Evolutionary conservation across 2,329 filamentous ascomycete species (phyloP), one percentile per base, ranked within the genome.

Genomic region (Exophiala alcalophila): DNA sequence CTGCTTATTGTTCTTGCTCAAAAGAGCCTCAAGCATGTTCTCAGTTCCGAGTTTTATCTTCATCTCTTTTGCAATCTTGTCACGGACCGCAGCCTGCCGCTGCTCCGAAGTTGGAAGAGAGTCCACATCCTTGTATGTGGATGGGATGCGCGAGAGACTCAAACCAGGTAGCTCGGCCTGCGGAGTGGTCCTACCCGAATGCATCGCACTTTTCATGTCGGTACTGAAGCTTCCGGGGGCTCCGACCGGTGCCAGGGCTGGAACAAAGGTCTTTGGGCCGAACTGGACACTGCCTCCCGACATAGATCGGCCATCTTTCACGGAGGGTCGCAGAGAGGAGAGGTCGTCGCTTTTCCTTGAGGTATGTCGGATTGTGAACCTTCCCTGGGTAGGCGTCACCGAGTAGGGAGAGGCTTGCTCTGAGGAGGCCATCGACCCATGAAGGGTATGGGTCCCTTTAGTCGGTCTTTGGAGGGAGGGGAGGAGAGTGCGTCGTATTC

Each of bases 11-110:
- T 94, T 96, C 67, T 98, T 98, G 30, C 82, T 78, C 63, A 96
- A 88, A 53, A 98, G 70, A 9, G 92, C 92, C 69, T 98, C 92
- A 26, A 98, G 74, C 78, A 98, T 83, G 63, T 98, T 98, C 71
- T 98, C 92, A 44, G 91, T 96, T 14, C 92, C 92, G 58, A 91
- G 86, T 66, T 94, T 96, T 62, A 98, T 97, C 73, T 97, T 97
- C 69, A 90, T 83, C 69, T 98, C 94, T 59, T 94, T 91, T 55
- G 89, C 91, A 52, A 98, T 83, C 59, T 84, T 80, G 57, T 96
- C 90, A 59, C 84, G 83, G 50, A 96, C 76, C 37, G 79, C 73
- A 15, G 81, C 77, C 57, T 95, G 80, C 27, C 81, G 77, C 65
- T 88, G 81, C 62, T 94, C 88, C 10, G 81, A 75, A 7, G 74